Evolutionary conservation across 2,329 filamentous ascomycete species (phyloP), one percentile per base, ranked within the genome.

Genomic region (Zelopaecilomyces penicillatus): DNA sequence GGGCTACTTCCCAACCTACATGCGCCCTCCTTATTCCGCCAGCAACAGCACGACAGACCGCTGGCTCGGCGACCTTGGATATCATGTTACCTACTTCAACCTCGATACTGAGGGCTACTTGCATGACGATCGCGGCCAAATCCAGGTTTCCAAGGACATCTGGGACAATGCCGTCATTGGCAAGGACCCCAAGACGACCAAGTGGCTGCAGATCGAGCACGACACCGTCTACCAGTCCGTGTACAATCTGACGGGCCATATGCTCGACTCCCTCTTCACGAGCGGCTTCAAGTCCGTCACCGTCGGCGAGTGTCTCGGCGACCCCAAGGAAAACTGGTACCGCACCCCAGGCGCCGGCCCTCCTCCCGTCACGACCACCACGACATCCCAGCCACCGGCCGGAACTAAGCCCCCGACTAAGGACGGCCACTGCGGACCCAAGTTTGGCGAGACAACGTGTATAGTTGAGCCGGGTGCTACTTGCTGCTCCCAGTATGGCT

Each of bases 61-160:
- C 19, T 60, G 65, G 59, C 54, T 72, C 36, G 60, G 53, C 10
- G 59, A 61, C 28, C 52, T 80, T 5, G 73, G 73, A n/a, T 80
- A 80, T 58, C 74, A 80, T 54, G 56, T 80, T 54, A 69, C 70
- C 29, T 78, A 79, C 61, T 80, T 78, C 53, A 73, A 79, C 55
- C 63, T 82, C 37, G 78, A 82, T 54, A 82, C 78, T 3, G 69
- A 77, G 44, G 78, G 80, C 44, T 81, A 79, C 55, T 63, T 77
- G 43, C 71, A 80, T 52, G 65, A 71, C 43, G 63, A 62, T 11
- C 65, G 74, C 5, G 61, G 69, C 32, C 65, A 65, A 45, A 77
- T 80, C 51, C 60, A 65, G 44, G 54, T 64, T 6, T 71, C 67
- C 44, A 68, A 76, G 50, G 54, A 56, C 4, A 64, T 61, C 28